Base-by-base conservation (phyloP, 2,329 filamentous ascomycete genomes). In the Amylocarpus encephaloides region DNA sequence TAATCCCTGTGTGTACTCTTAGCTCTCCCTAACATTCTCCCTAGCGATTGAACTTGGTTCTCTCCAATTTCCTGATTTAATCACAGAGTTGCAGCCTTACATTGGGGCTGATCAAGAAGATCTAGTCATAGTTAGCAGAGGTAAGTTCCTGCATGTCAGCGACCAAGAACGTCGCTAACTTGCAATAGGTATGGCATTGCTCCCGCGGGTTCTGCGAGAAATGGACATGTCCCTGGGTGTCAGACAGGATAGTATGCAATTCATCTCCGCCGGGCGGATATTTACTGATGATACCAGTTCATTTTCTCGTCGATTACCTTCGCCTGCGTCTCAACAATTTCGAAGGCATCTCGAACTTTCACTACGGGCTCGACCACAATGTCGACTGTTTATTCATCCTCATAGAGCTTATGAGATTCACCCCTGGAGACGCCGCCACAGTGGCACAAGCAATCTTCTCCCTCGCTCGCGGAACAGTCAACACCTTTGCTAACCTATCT, bases 241-340 rank as follows among this genome's bases (percentile, higher is more conserved):
- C 11, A 50, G 54, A 29, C 53, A 59, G 36, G 53, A 57, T 40
- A 44, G 59, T 59, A 48, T 51, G 46, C 35, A 33, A 19, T 19
- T 10, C 9, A 29, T 18, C 38, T 13, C 6, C n/a, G 2, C 9
- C 15, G 12, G 5, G 16, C 30, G 6, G n/a, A 15, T 13, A n/a
- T 34, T 9, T 11, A 18, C 42, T 44, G 33, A 46, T 36, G 3
- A 13, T 1, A 10, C 7, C 46, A 60, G 60, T 58, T 30, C 54
- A 56, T 43, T 22, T 48, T 18, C 40, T 64, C 6, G 49, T 59
- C 42, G 48, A 55, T 33, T 62, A 62, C 40, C 51, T 62, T 10
- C 50, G 48, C 16, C 33, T 15, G n/a, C 49, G 55, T 13, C 45
- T 57, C 4, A 34, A 43, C 12, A 53, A 55, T 22, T 12, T 18